phyloP scores from a whole-genome alignment of 805 yeast genomes.

The Suhomyces sp. region DNA sequence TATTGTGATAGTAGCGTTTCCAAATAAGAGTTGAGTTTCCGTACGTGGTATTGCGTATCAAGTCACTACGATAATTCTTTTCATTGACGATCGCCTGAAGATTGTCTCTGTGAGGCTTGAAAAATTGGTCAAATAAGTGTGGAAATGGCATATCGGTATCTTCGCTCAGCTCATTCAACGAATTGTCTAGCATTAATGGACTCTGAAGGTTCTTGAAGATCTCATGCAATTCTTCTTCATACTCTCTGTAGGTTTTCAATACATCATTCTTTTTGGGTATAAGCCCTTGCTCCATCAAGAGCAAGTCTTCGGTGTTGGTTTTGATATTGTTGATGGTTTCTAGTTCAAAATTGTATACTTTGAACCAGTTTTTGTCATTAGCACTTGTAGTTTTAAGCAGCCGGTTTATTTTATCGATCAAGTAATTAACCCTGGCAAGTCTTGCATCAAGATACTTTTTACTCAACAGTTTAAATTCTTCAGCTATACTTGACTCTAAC shows the following conservation, averaged over 20 bases:
- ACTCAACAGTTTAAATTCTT: conserved; percentile 24
- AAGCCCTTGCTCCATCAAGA: conserved; percentile 11
- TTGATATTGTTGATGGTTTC: conserved; percentile 32
- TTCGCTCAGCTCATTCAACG: conserved; percentile 14
- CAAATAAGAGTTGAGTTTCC: conserved; percentile 30
- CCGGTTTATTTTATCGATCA: conserved; percentile 21
- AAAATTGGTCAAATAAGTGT: conserved; percentile 18
- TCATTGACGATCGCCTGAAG: conserved; percentile 26
- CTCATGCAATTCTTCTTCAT: conserved; percentile 30
- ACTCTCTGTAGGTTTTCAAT: conserved; percentile 19
- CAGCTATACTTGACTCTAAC: conserved; percentile 10
- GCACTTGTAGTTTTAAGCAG: conserved; percentile 24
- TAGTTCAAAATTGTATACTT: conserved; percentile 31
- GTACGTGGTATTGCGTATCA: conserved; percentile 18
- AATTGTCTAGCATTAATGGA: conserved; percentile 33
- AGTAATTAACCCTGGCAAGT: conserved; percentile 24
- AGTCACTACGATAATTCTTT: conserved; percentile 25
- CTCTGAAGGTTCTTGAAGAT: conserved; percentile 28
- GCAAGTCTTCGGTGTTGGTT: conserved; percentile 30
- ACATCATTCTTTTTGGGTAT: conserved; percentile 14
- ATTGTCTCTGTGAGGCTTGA: conserved; percentile 20
- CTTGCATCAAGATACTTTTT: conserved; percentile 26
- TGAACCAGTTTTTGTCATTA: conserved; percentile 33
- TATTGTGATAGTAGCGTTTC: conserved; percentile 29
- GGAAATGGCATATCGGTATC: conserved; percentile 18